A percentile compares a stretch with the other conserved stretches of the same genome.
phyloP scores from a whole-genome alignment of 148 eudicot genomes.

The Simmondsia chinensis region DNA sequence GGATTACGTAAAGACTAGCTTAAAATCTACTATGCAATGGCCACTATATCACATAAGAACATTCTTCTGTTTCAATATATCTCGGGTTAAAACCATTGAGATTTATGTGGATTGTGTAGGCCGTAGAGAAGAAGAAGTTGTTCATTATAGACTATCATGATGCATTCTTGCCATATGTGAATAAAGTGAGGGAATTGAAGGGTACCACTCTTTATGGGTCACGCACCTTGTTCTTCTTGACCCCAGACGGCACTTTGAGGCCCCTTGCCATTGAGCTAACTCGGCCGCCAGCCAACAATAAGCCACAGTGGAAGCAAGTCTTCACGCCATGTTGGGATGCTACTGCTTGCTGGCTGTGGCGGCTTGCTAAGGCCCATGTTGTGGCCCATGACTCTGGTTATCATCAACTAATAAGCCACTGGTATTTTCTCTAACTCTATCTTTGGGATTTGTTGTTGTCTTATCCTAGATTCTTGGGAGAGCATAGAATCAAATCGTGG shows the following conservation, averaged over 20 bases:
- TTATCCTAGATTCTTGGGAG: no score
- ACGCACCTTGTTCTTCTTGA: constrained; percentile 51
- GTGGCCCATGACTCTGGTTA: constrained; percentile 29
- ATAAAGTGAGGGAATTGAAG: constrained; percentile 46
- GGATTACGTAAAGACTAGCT: no score
- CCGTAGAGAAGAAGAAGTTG: constrained; percentile 43
- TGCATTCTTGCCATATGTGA: constrained; percentile 48
- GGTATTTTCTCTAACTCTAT: constrained; percentile 10
- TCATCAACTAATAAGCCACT: constrained; percentile 33
- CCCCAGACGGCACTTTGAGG: constrained; percentile 26
- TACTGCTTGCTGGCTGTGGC: constrained; percentile 26
- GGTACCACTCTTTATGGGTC: constrained; percentile 70
- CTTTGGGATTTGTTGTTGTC: background rate
- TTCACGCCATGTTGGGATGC: constrained; percentile 12
- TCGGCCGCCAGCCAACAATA: constrained; percentile 39
- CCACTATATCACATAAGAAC: no score
- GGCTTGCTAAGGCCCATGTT: constrained; percentile 23
- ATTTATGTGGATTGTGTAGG: no score
- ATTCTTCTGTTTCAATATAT: no score
- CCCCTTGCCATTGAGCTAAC: constrained; percentile 65
- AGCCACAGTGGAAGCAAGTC: constrained; percentile 24
- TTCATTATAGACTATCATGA: constrained; percentile 77
- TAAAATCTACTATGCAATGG: no score
- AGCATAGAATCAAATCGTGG: background rate
- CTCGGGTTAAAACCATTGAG: no score